Conservation (phyloP, 345 rosid species). For the Gynandropsis gynandra region DNA sequence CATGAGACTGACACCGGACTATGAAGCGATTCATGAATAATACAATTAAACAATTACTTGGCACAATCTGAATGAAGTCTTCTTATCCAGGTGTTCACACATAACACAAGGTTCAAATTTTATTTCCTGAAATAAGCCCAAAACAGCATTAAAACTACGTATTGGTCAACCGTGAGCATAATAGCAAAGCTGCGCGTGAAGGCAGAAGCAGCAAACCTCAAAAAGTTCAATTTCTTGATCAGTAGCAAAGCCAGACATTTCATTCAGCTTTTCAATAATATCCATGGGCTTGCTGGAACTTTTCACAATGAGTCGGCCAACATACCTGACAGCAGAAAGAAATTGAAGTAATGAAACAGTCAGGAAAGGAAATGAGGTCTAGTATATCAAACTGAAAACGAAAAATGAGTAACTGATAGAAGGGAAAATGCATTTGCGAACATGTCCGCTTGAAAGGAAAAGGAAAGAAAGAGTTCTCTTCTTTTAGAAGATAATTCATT, state of each 20-base stretch:
- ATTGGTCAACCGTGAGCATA: constrained; percentile 1
- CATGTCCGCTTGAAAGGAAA: constrained; percentile 8
- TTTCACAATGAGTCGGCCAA: constrained; percentile 83
- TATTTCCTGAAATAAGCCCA: constrained; percentile 56
- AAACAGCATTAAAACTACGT: constrained; percentile 10
- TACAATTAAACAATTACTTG: constrained; percentile 47
- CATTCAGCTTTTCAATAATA: constrained; percentile 59
- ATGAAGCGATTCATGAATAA: background rate
- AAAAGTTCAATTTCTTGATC: constrained; percentile 85
- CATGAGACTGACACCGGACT: constrained; percentile 10
- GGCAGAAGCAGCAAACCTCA: constrained; percentile 50
- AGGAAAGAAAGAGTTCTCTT: background rate
- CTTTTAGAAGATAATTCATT: background rate
- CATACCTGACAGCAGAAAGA: constrained; percentile 36
- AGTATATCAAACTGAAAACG: background rate
- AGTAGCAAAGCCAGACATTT: constrained; percentile 83
- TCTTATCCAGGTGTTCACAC: constrained; percentile 83
- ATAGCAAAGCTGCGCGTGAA: constrained; percentile 2
- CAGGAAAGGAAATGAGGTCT: constrained; percentile 9
- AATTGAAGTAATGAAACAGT: constrained; percentile 15
- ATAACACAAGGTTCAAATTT: constrained; percentile 83
- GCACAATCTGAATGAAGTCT: constrained; percentile 49
- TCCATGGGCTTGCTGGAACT: constrained; percentile 68
- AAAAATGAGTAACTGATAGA: background rate
- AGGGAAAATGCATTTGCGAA: background rate